Evolutionary conservation across 1,139 yeast species (phyloP), one percentile per base, ranked within the genome.

Genomic region (Yamadazyma triangularis): DNA sequence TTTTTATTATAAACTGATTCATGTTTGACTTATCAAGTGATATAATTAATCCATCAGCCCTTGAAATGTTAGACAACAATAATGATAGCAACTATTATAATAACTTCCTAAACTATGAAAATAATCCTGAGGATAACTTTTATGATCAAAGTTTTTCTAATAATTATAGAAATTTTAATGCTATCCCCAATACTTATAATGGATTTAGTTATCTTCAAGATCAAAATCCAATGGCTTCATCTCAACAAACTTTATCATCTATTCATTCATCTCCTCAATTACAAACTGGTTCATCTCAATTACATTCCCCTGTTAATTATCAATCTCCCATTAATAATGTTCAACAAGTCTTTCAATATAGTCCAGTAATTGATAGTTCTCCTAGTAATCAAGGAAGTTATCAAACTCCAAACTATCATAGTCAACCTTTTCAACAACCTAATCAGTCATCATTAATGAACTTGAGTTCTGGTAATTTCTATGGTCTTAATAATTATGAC

Each of bases 1-100:
- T n/a, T n/a, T n/a, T n/a, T n/a, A n/a, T n/a, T 18, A 18, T 18
- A 18, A 18, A 18, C 9, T 18, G 9, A n/a, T 26, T n/a, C 21
- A 35, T 42, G 45, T 41, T 41, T 34, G 39, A 41, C 36, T 30
- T 39, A 30, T 32, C 41, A 15, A 38, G 42, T 30, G 44, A 41
- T n/a, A 30, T 27, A 6, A 23, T 41, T 22, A 35, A 32, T 20
- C 36, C 37, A 13, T 7, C 20, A 18, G 36, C 27, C 25, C 24
- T 39, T 40, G 44, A 41, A 19, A 41, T 41, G 45, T 28, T 39
- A 34, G 44, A 30, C 12, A 30, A 30, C 26, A 30, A 30, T 30
- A 30, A 30, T 30, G 25, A 41, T 13, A 31, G 22, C 27, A 33
- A 36, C 14, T 37, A 40, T 27, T 36, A 32, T 18, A 31, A 37